Evolutionary conservation across 140 eudicot genomes (phyloP), one percentile per base, ranked within the genome.

Genomic region (Cichorium intybus): DNA sequence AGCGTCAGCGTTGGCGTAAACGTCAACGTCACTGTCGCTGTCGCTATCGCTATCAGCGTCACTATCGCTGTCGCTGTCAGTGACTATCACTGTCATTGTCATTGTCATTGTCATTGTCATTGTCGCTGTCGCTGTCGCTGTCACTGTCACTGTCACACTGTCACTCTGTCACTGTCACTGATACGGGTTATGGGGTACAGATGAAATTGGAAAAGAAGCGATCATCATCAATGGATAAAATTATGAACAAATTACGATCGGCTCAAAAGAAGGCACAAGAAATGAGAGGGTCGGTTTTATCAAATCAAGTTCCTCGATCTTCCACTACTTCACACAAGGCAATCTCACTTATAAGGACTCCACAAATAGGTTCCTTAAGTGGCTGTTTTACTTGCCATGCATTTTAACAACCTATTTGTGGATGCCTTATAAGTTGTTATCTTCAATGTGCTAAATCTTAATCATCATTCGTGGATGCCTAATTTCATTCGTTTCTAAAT

Each of bases 171-270:
- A n/a, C n/a, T n/a, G n/a, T n/a, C n/a, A n/a, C 17, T 39, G 6
- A 33, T 3, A 39, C 20, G n/a, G 23, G 24, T 27, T 58, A 50
- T 57, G 16, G 37, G 43, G n/a, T 27, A 28, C 74, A 92, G 98
- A 88, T 88, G 98, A 92, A 92, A 79, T 66, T 92, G 81, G 98
- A 92, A 67, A 92, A 88, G 79, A 92, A 83, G 83, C 83, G 98
- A 71, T 88, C 95, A 22, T 85, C 89, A 3, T 88, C 96, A 11
- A 92, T 92, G 89, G 98, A 88, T 73, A 92, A 88, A 79, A 92
- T 92, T 11, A 80, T 92, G 93, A 85, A 79, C 61, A 92, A 88
- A 58, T 77, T 92, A 58, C 77, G 80, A 83, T 79, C 89, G 56
- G 95, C 98, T 52, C 92, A 92, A 55, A 92, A 73, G 79, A 92